These are phyloP conservation scores for Rhodotorula sphaerocarpa DNA, from an alignment of 768 basidiomycete genomes.

Conservation along the genomic window DNA sequence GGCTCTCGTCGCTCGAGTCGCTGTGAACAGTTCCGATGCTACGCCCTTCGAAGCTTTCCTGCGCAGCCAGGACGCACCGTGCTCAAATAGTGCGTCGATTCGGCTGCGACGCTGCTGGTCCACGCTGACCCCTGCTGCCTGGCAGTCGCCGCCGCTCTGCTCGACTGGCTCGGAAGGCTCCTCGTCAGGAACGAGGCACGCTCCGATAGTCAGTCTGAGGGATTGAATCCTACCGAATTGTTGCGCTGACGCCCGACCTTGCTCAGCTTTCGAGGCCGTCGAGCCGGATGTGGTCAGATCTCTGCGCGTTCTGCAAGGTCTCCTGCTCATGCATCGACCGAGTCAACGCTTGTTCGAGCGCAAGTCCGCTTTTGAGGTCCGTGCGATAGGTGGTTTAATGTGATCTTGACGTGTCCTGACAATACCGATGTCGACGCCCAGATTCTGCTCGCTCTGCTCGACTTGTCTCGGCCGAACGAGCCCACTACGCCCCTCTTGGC, in stretches of 20 bases:
- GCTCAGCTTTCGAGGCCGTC: not conserved
- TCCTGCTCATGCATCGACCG: slow-evolving; percentile 58
- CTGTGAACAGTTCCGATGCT: slow-evolving; percentile 2
- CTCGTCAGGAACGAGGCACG: not conserved
- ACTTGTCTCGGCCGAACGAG: slow-evolving; percentile 44
- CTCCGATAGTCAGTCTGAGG: too few relatives aligned
- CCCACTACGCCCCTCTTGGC: slow-evolving; percentile 6
- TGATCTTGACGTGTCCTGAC: slow-evolving; percentile 37
- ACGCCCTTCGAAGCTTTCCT: slow-evolving; percentile 23
- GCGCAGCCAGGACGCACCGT: slow-evolving; percentile 10
- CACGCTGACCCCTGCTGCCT: not conserved
- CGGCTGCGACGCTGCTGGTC: too few relatives aligned
- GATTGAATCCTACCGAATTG: too few relatives aligned
- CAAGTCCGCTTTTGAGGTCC: slow-evolving; percentile 63
- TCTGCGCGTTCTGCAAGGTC: slow-evolving; percentile 67
- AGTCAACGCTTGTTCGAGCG: slow-evolving; percentile 67
- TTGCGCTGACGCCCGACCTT: not conserved
- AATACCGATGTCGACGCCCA: slow-evolving; percentile 39
- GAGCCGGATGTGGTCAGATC: slow-evolving; percentile 7
- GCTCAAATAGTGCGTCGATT: slow-evolving; percentile 2
- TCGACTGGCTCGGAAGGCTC: slow-evolving; percentile 26
- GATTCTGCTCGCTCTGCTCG: slow-evolving; percentile 65
- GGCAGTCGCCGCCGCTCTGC: slow-evolving; percentile 15
- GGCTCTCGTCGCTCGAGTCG: slow-evolving; percentile 8
- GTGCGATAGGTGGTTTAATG: too few relatives aligned